A percentile compares a stretch with the other conserved stretches of the same genome.
Evolutionary conservation across 768 basidiomycete genomes (phyloP).

Genomic region (Epithele typhae): DNA sequence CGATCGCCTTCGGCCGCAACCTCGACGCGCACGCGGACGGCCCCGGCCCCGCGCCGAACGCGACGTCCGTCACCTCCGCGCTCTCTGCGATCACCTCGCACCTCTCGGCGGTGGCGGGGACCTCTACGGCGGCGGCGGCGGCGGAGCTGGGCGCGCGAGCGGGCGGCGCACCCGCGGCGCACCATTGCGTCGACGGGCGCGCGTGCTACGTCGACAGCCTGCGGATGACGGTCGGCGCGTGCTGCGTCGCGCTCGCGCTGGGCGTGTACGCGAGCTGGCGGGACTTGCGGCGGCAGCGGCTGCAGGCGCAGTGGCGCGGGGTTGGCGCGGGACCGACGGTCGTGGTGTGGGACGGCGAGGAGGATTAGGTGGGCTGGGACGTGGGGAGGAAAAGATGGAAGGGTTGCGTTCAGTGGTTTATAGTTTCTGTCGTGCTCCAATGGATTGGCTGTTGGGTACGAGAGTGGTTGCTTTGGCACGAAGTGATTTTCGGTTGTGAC

Average conservation of each 20-base stretch:
- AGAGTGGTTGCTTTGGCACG: too few species aligned
- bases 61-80: background rate
- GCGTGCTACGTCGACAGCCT: slow-evolving; percentile 59
- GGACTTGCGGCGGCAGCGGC: slow-evolving; percentile 27
- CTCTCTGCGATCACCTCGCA: slow-evolving; percentile 4
- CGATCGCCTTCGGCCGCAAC: slow-evolving; percentile 76
- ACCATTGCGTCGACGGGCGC: slow-evolving; percentile 53
- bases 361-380: slow-evolving; percentile 1
- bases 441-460: too few species aligned
- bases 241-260: slow-evolving; percentile 40
- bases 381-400: too few species aligned
- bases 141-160: slow-evolving; percentile 1
- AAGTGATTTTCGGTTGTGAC: too few species aligned
- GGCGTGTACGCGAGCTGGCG: slow-evolving; percentile 49
- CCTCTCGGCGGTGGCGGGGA: slow-evolving; percentile 6
- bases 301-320: slow-evolving; percentile 3
- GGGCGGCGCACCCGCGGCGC: slow-evolving; percentile 24
- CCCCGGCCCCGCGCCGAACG: slow-evolving; percentile 1
- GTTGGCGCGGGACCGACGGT: slow-evolving; percentile 4
- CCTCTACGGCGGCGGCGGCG: background rate
- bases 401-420: too few species aligned
- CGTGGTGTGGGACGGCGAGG: slow-evolving; percentile 21
- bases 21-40: slow-evolving; percentile 62
- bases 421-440: too few species aligned
- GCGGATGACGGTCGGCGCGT: slow-evolving; percentile 44